Conservation (phyloP, 1,284 basidiomycete genomes). For the Pyrrhoderma noxium region DNA sequence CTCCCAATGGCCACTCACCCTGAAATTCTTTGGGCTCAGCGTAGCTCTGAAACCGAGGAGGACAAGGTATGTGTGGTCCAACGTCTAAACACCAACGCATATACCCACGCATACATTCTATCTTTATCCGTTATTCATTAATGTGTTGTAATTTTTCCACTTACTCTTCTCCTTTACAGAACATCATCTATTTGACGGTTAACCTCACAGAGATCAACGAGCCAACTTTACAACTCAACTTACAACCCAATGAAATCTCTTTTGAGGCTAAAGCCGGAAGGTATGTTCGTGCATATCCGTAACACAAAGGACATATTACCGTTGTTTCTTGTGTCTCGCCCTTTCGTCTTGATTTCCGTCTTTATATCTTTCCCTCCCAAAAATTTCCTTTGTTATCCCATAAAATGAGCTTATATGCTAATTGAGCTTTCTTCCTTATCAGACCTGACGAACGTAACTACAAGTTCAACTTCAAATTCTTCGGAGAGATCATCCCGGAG, state of each 20-base stretch:
- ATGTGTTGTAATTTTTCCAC: constrained; percentile 1
- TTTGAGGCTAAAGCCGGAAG: constrained; percentile 69
- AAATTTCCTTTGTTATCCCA: too few species aligned
- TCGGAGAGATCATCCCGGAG: constrained; percentile 65
- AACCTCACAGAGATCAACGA: constrained; percentile 77
- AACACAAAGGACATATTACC: too few species aligned
- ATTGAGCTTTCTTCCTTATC: neutral
- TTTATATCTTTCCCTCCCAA: too few species aligned
- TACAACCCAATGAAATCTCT: constrained; percentile 56
- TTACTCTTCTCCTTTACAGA: constrained; percentile 37
- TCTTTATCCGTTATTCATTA: too few species aligned
- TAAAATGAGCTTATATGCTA: constrained; percentile 5
- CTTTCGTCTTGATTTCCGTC: too few species aligned
- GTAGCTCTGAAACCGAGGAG: constrained; percentile 59
- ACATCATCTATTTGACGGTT: constrained; percentile 77
- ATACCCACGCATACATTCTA: too few species aligned
- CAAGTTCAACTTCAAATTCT: constrained; percentile 69
- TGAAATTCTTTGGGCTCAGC: constrained; percentile 88
- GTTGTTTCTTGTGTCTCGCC: too few species aligned
- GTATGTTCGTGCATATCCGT: constrained; percentile 39
- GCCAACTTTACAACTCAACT: constrained; percentile 51
- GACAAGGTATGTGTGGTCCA: constrained; percentile 50
- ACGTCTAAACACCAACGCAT: neutral
- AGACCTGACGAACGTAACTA: constrained; percentile 49
- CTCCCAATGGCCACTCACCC: constrained; percentile 57